Conservation (phyloP, 768 basidiomycete species). For the Trametes maxima region DNA sequence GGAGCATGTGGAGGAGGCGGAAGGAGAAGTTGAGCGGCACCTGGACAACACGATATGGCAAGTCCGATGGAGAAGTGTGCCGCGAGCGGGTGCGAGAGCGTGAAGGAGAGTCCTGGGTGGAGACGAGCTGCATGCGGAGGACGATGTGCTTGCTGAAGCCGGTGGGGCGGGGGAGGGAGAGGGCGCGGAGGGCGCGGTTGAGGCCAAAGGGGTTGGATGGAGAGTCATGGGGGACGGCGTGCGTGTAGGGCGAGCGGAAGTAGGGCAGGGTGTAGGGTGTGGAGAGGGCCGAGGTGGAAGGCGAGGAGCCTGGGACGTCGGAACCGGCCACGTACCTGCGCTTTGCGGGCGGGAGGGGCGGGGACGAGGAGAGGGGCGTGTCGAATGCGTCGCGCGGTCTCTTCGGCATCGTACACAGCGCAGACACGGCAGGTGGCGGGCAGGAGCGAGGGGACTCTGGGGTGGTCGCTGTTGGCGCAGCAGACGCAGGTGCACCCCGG, state of each 20-base stretch:
- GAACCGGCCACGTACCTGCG: conserved; percentile 32
- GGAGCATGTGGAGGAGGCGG: conserved; percentile 60
- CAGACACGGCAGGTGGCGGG: not conserved
- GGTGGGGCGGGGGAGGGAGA: conserved; percentile 43
- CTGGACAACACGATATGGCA: conserved; percentile 65
- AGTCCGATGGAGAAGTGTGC: conserved; percentile 35
- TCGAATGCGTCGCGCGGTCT: conserved; percentile 34
- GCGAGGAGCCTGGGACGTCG: conserved; percentile 17
- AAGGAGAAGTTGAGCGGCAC: conserved; percentile 74
- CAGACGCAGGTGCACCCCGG: not conserved
- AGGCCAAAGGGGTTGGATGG: conserved; percentile 73
- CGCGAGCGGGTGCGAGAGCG: conserved; percentile 24
- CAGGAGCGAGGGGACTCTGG: too few species aligned
- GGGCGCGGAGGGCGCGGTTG: conserved; percentile 41
- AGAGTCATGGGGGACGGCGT: conserved; percentile 58
- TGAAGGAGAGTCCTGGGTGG: conserved; percentile 21
- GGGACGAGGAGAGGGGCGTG: conserved; percentile 31
- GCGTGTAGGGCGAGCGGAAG: conserved; percentile 23
- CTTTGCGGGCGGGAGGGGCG: conserved; percentile 27
- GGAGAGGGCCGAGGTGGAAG: conserved; percentile 17
- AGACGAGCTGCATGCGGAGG: conserved; percentile 64
- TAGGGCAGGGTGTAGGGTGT: conserved; percentile 34
- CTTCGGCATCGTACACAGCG: conserved; percentile 28
- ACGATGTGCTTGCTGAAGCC: conserved; percentile 63
- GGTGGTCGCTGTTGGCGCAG: too few species aligned